Percentiles rank a stretch among this genome's conserved stretches.
Evolutionary conservation across 306 rosid species (phyloP).

Genomic region (Carpinus viminea): DNA sequence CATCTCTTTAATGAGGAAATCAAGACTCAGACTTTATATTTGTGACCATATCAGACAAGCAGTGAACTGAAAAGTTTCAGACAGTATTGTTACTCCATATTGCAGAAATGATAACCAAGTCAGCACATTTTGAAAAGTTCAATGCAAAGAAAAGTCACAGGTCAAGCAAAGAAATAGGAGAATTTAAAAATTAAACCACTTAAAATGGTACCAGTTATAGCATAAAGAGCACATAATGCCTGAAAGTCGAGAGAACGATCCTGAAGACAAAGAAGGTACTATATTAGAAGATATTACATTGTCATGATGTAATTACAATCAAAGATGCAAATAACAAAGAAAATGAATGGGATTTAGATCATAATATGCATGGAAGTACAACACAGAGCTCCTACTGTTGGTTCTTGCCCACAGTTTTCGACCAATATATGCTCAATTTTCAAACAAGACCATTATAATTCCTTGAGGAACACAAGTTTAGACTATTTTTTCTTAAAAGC

Average conservation of each 20-base stretch:
- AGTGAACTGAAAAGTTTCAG: background rate
- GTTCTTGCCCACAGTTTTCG: background rate
- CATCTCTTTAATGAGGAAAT: background rate
- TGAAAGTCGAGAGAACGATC: constrained; percentile 83
- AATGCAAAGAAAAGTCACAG: too few relatives aligned
- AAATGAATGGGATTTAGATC: background rate
- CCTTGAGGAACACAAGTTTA: background rate
- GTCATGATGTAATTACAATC: background rate
- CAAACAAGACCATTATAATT: background rate
- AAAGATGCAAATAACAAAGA: background rate
- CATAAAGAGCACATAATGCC: constrained; percentile 70
- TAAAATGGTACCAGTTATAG: constrained; percentile 69
- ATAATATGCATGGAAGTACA: background rate
- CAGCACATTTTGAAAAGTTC: too few relatives aligned
- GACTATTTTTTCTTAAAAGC: too few relatives aligned
- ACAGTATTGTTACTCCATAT: background rate
- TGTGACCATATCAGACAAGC: background rate
- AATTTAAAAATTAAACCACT: background rate
- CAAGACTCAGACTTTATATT: background rate
- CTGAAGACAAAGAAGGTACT: constrained; percentile 43
- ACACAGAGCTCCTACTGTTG: background rate
- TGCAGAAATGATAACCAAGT: background rate
- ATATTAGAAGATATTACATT: background rate
- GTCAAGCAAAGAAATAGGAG: background rate
- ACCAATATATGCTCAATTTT: background rate